Percentiles rank a stretch among this genome's conserved stretches.
Evolutionary conservation across 2,329 filamentous ascomycete species (phyloP).

Genomic region (Penicillium sp.): DNA sequence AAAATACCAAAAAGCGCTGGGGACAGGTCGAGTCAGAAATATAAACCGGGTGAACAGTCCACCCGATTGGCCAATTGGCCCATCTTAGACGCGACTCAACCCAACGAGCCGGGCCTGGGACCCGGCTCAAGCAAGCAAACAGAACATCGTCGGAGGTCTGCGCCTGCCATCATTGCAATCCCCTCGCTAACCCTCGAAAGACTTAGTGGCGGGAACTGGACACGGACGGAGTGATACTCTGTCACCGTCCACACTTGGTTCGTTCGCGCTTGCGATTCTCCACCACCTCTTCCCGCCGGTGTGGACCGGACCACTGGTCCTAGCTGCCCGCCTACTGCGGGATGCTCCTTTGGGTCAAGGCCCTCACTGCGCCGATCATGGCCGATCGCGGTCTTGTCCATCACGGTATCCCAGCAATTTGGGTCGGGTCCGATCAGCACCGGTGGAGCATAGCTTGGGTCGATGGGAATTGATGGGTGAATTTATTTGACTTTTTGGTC

Average conservation of each 20-base stretch:
- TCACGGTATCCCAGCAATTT: slow-evolving; percentile 25
- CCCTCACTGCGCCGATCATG: slow-evolving; percentile 3
- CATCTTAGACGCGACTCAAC: slow-evolving; percentile 5
- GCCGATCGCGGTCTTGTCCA: slow-evolving; percentile 14
- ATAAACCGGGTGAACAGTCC: background rate
- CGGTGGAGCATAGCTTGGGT: background rate
- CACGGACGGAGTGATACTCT: background rate
- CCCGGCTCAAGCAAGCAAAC: background rate
- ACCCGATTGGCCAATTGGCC: background rate
- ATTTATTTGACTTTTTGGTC: background rate
- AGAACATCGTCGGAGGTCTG: slow-evolving; percentile 1
- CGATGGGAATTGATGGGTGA: background rate
- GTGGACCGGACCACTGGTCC: background rate
- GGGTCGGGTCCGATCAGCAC: slow-evolving; percentile 22
- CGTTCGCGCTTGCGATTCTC: background rate
- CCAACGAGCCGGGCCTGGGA: slow-evolving; percentile 1
- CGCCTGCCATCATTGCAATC: background rate
- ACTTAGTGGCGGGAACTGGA: background rate
- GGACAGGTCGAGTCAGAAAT: background rate
- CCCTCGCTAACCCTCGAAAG: background rate
- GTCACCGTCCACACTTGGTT: background rate
- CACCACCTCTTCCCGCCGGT: slow-evolving; percentile 1
- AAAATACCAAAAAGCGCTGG: background rate
- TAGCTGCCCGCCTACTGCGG: background rate
- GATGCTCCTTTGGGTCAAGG: background rate